Conservation (phyloP, 2,329 filamentous ascomycete genomes). For the Didymella keratinophila region DNA sequence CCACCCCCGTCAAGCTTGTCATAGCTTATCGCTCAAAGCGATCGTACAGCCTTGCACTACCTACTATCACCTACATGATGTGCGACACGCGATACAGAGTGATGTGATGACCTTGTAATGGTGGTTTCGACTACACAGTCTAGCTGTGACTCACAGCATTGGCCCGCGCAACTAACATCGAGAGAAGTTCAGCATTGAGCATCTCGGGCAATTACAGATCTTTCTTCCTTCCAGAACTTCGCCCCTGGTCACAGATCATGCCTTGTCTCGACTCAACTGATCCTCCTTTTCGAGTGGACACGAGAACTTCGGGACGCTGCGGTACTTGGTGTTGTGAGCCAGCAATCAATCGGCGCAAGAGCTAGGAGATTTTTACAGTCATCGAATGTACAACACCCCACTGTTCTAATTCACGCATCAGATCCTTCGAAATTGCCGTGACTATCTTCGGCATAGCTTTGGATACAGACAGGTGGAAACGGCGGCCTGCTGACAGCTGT, state of each 20-base stretch:
- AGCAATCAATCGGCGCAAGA: conserved; percentile 15
- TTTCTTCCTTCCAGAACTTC: background rate
- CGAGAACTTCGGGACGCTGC: background rate
- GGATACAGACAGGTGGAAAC: background rate
- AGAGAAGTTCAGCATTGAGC: background rate
- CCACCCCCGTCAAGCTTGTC: conserved; percentile 12
- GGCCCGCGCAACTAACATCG: background rate
- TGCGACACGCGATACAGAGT: background rate
- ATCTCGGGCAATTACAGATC: background rate
- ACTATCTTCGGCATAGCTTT: conserved; percentile 7
- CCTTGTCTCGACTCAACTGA: conserved; percentile 1
- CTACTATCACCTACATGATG: background rate
- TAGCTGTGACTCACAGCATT: too few relatives aligned
- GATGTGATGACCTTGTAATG: background rate
- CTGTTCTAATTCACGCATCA: conserved; percentile 12
- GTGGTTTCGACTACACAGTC: background rate
- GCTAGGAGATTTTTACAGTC: conserved; percentile 19
- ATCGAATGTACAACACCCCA: conserved; percentile 4
- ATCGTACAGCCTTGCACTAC: background rate
- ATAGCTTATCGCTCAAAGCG: conserved; percentile 1
- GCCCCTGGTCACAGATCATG: background rate
- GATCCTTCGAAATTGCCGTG: background rate
- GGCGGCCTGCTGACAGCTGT: conserved; percentile 8
- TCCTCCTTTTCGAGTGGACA: conserved; percentile 5
- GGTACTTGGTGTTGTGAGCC: conserved; percentile 6